A percentile compares a stretch with the other conserved stretches of the same genome.
These are phyloP conservation scores for Solanum rostratum DNA, from an alignment of 257 asterid species.

Conservation along the genomic window DNA sequence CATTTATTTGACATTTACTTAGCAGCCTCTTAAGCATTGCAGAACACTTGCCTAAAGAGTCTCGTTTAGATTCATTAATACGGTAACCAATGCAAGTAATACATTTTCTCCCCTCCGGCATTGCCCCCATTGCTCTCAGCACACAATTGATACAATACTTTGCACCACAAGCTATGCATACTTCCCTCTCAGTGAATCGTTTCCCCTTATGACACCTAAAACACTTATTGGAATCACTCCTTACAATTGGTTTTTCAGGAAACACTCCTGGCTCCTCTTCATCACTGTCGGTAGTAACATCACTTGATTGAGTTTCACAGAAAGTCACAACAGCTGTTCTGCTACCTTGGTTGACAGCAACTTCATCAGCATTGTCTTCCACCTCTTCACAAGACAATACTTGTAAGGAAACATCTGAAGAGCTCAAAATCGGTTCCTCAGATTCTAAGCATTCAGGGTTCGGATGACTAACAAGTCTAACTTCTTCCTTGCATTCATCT, in stretches of 20 bases:
- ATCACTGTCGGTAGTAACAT: constrained; percentile 23
- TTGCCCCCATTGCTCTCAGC: constrained; percentile 88
- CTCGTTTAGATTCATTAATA: constrained; percentile 53
- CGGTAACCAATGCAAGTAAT: constrained; percentile 44
- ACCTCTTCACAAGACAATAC: constrained; percentile 11
- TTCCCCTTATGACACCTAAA: constrained; percentile 39
- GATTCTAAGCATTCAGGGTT: constrained; percentile 8
- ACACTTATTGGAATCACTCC: constrained; percentile 49
- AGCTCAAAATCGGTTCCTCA: constrained; percentile 7
- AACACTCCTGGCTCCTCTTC: constrained; percentile 7
- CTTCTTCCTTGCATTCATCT: constrained; percentile 14
- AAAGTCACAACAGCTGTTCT: constrained; percentile 37
- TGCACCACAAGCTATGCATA: constrained; percentile 72
- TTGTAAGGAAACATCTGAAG: constrained; percentile 20
- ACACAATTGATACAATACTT: constrained; percentile 70
- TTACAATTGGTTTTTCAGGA: constrained; percentile 26
- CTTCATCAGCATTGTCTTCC: constrained; percentile 22
- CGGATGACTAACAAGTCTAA: neutral
- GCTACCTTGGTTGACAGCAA: constrained; percentile 11
- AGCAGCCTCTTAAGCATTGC: constrained; percentile 51
- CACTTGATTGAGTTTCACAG: constrained; percentile 19
- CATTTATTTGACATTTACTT: constrained; percentile 24
- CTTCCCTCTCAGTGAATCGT: constrained; percentile 53
- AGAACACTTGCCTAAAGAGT: constrained; percentile 62
- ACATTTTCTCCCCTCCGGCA: constrained; percentile 96